phyloP scores from a whole-genome alignment of 805 yeast species.

The Metschnikowia kofuensis region DNA sequence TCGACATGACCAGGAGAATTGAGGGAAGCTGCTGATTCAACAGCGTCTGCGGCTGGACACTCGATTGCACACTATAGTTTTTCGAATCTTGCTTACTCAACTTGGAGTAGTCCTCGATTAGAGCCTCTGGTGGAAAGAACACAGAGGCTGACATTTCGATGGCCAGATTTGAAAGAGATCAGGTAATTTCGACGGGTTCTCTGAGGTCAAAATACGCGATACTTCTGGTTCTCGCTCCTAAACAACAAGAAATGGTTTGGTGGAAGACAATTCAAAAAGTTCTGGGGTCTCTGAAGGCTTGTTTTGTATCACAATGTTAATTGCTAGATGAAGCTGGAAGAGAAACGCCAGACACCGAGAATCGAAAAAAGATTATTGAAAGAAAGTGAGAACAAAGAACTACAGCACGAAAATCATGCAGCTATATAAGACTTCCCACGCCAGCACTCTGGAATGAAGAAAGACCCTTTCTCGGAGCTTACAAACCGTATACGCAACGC shows the following conservation, averaged over 20 bases:
- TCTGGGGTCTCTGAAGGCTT: neutral
- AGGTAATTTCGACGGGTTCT: no score
- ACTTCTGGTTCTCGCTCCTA: no score
- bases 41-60: constrained; percentile 1
- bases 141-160: constrained; percentile 4
- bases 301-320: neutral
- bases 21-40: constrained; percentile 7
- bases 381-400: neutral
- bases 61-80: neutral
- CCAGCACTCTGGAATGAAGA: constrained; percentile 6
- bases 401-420: constrained; percentile 4
- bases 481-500: constrained; percentile 11
- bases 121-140: constrained; percentile 2
- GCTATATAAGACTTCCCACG: constrained; percentile 5
- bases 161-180: no score
- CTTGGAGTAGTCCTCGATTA: constrained; percentile 5
- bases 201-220: neutral
- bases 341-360: neutral
- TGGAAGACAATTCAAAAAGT: neutral
- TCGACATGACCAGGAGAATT: constrained; percentile 5
- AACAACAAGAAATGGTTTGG: neutral
- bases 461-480: neutral
- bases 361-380: neutral
- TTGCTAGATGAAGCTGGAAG: neutral
- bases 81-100: neutral